A percentile compares a stretch with the other conserved stretches of the same genome.
These are phyloP conservation scores for Metschnikowia henanensis DNA, from an alignment of 805 yeast genomes.

Conservation along the genomic window DNA sequence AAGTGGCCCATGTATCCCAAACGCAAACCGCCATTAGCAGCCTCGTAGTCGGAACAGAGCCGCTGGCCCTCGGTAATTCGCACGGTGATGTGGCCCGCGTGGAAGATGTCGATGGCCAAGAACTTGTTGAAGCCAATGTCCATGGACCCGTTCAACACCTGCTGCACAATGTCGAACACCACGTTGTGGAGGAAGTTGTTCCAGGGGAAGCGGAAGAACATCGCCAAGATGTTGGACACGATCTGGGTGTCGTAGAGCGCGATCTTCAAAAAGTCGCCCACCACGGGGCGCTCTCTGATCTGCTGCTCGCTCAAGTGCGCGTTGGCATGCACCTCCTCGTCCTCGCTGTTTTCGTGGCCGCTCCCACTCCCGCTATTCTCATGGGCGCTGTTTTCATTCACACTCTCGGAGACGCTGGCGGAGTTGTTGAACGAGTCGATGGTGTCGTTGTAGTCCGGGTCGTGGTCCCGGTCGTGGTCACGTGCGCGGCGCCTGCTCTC, in stretches of 20 bases:
- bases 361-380: conserved; percentile 21
- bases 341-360: conserved; percentile 23
- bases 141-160: conserved; percentile 48
- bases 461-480: conserved; percentile 15
- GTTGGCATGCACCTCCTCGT: conserved; percentile 44
- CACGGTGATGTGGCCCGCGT: conserved; percentile 40
- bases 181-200: conserved; percentile 48
- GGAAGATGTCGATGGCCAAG: conserved; percentile 60
- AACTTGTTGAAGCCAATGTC: conserved; percentile 49
- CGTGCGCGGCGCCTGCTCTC: conserved; percentile 15
- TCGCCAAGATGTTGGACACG: conserved; percentile 39
- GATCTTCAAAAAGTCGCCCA: conserved; percentile 44
- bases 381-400: too few relatives aligned
- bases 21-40: conserved; percentile 26
- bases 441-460: conserved; percentile 28
- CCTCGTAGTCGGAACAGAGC: conserved; percentile 28
- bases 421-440: conserved; percentile 40
- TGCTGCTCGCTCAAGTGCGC: conserved; percentile 45
- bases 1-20: conserved; percentile 34
- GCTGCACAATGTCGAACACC: conserved; percentile 48
- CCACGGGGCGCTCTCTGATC: conserved; percentile 41
- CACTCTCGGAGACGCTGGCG: too few relatives aligned
- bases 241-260: conserved; percentile 45
- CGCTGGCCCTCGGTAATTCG: conserved; percentile 48
- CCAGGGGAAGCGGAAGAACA: conserved; percentile 50